Percentiles rank a stretch among this genome's conserved stretches.
These are phyloP conservation scores for Capsicum rhomboideum DNA, from an alignment of 257 asterid species.

Conservation along the genomic window DNA sequence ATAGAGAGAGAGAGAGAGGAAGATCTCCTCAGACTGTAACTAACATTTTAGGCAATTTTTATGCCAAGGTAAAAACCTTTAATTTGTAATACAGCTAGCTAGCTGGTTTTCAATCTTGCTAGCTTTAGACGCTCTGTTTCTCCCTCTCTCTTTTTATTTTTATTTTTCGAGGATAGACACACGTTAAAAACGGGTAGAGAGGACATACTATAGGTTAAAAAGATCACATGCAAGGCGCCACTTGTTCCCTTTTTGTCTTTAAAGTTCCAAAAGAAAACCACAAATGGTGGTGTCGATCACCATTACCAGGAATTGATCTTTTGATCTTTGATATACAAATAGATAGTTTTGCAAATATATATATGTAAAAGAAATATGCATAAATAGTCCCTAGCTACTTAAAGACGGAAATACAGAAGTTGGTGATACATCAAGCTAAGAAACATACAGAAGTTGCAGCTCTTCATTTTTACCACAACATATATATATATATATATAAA, in stretches of 20 bases:
- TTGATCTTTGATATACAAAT: neutral
- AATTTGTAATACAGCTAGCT: neutral
- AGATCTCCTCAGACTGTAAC: neutral
- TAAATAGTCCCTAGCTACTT: neutral
- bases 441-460: neutral
- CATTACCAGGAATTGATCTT: neutral
- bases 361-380: neutral
- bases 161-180: neutral
- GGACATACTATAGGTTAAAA: neutral
- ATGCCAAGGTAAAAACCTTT: neutral
- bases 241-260: constrained; percentile 12
- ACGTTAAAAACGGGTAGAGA: neutral
- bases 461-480: neutral
- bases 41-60: neutral
- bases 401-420: neutral
- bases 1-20: too few species aligned
- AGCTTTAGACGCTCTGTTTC: neutral
- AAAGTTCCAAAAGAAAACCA: neutral
- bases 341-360: neutral
- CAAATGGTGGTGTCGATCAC: neutral
- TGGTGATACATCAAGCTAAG: neutral
- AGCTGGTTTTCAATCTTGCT: neutral
- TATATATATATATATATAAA: too few species aligned
- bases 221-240: constrained; percentile 51
- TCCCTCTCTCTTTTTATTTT: neutral